Evolutionary conservation across 768 basidiomycete species (phyloP), one percentile per base, ranked within the genome.

Genomic region (Termitomyces titanicus): DNA sequence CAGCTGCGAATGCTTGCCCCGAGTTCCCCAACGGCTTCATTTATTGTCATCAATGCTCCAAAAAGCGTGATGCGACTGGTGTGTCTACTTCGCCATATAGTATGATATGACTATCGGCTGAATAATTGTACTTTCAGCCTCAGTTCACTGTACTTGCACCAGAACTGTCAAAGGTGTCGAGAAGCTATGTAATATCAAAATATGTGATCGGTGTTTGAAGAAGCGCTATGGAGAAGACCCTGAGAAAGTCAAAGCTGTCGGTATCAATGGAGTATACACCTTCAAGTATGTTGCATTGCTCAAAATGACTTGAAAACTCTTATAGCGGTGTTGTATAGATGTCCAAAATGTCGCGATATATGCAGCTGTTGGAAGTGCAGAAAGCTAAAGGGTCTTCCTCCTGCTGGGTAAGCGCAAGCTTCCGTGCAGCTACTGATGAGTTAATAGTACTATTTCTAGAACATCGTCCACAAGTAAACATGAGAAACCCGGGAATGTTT

Each of bases 21-120:
- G 69, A 72, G n/a, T 72, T 68, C 58, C 72, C 73, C 11, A 69
- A 71, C 49, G 75, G 78, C 62, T 63, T 75, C 66, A 68, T 81
- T 47, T 81, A 84, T 60, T 91, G 89, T 60, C 89, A 89, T 66
- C 88, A 89, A 63, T 89, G 89, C 68, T 76, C 74, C 58, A 79
- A 78, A 64, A 87, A 85, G 61, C 81, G 82, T 48, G 82, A 82
- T 60, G 64, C 67, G 27, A 64, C 70, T 44, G 70, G 88, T 86
- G 44, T 48, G 76, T 66, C 20, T 20, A 42, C 54, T 48, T 24
- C 56, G 54, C 54, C 42, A 9, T 47, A n/a, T n/a, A n/a, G n/a
- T n/a, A 53, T 51, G 20, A 10, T 33, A 49, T 17, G 13, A 25
- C 40, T 33, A 31, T 56, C n/a, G 13, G 22, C 45, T 63, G 29